Conservation (phyloP, 2,329 filamentous ascomycete genomes). For the Sphaerulina musiva region DNA sequence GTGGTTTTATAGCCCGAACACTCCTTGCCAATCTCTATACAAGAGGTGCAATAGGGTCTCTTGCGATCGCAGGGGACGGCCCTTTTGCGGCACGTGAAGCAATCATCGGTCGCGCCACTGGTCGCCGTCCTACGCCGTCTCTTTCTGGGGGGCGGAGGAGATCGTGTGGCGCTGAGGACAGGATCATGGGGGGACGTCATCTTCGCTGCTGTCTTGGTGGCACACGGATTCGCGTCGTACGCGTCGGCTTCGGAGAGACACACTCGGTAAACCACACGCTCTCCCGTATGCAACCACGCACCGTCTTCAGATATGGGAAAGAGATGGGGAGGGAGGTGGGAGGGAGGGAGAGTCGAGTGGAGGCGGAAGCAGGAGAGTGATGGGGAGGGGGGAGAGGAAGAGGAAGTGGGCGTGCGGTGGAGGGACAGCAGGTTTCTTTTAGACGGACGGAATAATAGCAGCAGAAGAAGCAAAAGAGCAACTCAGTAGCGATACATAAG, state of each 20-base stretch:
- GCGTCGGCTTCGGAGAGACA: background rate
- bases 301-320: no score
- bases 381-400: no score
- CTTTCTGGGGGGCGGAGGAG: slow-evolving; percentile 44
- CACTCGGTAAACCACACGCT: no score
- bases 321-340: no score
- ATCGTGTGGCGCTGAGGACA: slow-evolving; percentile 2
- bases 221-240: background rate
- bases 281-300: no score
- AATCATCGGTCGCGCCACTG: slow-evolving; percentile 87
- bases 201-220: background rate
- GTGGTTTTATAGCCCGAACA: slow-evolving; percentile 96
- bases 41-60: slow-evolving; percentile 90
- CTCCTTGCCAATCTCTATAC: slow-evolving; percentile 82
- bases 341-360: no score
- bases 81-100: slow-evolving; percentile 84
- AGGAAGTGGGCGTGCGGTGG: no score
- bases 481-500: no score
- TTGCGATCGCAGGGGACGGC: slow-evolving; percentile 82
- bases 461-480: no score
- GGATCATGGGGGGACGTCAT: slow-evolving; percentile 15
- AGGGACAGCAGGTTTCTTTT: no score
- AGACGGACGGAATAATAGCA: no score
- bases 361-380: no score
- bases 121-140: slow-evolving; percentile 81